A percentile compares a stretch with the other conserved stretches of the same genome.
phyloP scores from a whole-genome alignment of 371 early-diverging fungal species.

The Phascolomyces articulosus region DNA sequence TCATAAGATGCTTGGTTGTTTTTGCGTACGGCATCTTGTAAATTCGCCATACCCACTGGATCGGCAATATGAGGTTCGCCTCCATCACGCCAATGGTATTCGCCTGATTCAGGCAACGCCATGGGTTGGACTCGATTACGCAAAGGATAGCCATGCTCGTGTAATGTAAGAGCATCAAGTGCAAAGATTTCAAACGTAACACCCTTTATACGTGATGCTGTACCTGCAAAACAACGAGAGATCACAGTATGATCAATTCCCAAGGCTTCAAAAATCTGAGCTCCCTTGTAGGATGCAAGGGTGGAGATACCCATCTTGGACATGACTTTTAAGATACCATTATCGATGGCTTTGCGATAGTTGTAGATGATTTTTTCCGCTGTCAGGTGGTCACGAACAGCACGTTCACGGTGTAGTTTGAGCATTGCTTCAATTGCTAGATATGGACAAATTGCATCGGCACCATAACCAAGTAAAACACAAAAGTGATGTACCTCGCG shows the following conservation, averaged over 20 bases:
- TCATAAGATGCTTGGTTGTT: slow-evolving; percentile 89
- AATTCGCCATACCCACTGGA: slow-evolving; percentile 82
- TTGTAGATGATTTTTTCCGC: slow-evolving; percentile 71
- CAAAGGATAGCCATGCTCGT: slow-evolving; percentile 85
- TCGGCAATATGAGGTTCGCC: slow-evolving; percentile 93
- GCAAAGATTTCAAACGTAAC: slow-evolving; percentile 88
- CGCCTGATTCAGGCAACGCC: slow-evolving; percentile 89
- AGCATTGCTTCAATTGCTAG: slow-evolving; percentile 86
- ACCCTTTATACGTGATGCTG: slow-evolving; percentile 95
- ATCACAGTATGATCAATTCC: slow-evolving; percentile 91
- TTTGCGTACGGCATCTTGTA: slow-evolving; percentile 95
- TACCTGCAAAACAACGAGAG: slow-evolving; percentile 90
- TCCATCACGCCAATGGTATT: slow-evolving; percentile 96
- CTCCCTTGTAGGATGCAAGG: slow-evolving; percentile 96
- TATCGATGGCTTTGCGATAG: slow-evolving; percentile 85
- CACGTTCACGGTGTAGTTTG: slow-evolving; percentile 86
- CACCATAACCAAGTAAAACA: slow-evolving; percentile 96
- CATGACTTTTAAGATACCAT: slow-evolving; percentile 97
- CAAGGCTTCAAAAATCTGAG: slow-evolving; percentile 97
- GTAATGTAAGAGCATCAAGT: slow-evolving; percentile 84
- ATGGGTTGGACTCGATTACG: slow-evolving; percentile 65
- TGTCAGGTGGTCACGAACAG: slow-evolving; percentile 57
- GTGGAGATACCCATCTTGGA: slow-evolving; percentile 99
- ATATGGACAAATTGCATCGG: slow-evolving; percentile 96
- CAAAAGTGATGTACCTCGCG: slow-evolving; percentile 97